Base-by-base conservation (phyloP, 2,329 filamentous ascomycete species). In the Zymoseptoria ardabiliae region DNA sequence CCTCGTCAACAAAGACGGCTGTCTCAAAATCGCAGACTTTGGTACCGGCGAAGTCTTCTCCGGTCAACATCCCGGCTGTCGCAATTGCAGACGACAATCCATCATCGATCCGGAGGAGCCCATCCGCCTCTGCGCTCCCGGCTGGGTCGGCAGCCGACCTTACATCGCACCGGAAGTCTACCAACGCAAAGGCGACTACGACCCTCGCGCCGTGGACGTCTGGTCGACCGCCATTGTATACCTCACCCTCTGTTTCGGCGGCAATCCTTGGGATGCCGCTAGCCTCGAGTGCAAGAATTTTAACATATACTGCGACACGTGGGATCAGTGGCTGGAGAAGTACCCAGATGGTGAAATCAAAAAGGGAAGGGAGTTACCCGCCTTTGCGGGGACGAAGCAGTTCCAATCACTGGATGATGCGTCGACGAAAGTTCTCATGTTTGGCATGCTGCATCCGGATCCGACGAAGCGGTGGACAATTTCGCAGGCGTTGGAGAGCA, bases 1-100 rank as follows among this genome's bases (percentile, higher is more conserved):
- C 22, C 81, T 96, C 30, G 81, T 96, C 61, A 88, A 86, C 53
- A 85, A 85, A 66, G 85, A 91, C 60, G 90, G 90, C 70, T 87
- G 90, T 72, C 80, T 96, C 58, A 96, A 96, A 76, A 92, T 96
- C 61, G 91, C 90, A 54, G 91, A 96, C 72, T 96, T 96, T 76
- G 91, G 91, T 56, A 89, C 93, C 13, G 91, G 90, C 0, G 90
- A 94, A 71, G 88, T 95, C 19, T 96, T 96, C 70, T 84, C 82
- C 57, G 91, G 90, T 48, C 86, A 86, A 55, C 90, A 95, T 72
- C 91, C 90, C 0, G 91, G 90, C 28, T 76, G 91, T 49, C 82
- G 88, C 61, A 62, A 67, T 28, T 71, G 69, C 61, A 57, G 68
- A 30, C 61, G 63, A 30, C 84, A 87, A 67, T 83, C 88, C 11